Base-by-base conservation (phyloP, 768 basidiomycete genomes). In the Chiua virens region DNA sequence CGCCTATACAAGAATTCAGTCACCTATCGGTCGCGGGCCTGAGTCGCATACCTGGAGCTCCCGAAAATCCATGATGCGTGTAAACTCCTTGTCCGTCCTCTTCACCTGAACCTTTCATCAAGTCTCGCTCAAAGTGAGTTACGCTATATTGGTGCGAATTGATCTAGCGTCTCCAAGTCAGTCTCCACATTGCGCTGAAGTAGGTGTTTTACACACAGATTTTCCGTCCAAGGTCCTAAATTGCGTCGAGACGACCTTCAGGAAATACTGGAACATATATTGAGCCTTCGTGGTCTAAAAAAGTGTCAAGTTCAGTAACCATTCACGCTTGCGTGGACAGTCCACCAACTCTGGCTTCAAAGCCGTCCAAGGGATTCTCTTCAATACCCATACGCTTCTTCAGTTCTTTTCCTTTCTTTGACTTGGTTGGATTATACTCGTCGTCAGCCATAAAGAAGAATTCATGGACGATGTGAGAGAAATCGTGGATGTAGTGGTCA, bases 261-360 rank as follows among this genome's bases (percentile, higher is more conserved):
- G 78, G 83, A 98, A 98, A 72, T 98, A 96, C 66, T 98, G 93
- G 81, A 93, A 97, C 92, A 97, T 94, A 68, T 92, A 96, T 58
- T 92, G 81, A 22, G 85, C 71, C 64, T 89, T 88, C 57, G 70
- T 74, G 1, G 92, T 93, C 87, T 90, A 51, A 2, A 18, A 27
- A 27, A 3, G 34, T 10, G 27, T 8, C 1, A 17, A 20, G 41
- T 62, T 18, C n/a, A 57, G 39, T 34, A 52, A 39, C 36, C 36
- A 41, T 18, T 54, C 47, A 11, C 20, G 13, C 17, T 15, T 40
- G 27, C 40, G 18, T 36, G 4, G 17, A 35, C n/a, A 30, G 34
- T 42, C n/a, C 13, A 71, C 78, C 21, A 57, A 88, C 85, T 64
- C 75, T 76, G 42, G 75, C 84, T 49, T 79, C 72, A 22, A 79